Conservation (phyloP, 2,329 filamentous ascomycete genomes). For the Xylariaceae sp. region DNA sequence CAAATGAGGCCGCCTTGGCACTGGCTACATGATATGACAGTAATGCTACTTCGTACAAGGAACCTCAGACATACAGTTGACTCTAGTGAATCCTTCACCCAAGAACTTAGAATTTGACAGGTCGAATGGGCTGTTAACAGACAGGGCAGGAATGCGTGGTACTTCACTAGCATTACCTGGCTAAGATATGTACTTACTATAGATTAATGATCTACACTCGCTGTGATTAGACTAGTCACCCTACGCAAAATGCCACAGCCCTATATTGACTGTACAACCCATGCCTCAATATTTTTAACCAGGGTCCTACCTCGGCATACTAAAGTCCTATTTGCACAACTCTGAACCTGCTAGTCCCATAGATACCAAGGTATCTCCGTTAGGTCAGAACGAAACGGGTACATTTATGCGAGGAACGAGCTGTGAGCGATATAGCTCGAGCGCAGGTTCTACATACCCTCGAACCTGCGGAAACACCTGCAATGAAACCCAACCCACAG, state of each 20-base stretch:
- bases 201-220: background rate
- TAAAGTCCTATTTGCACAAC: conserved; percentile 15
- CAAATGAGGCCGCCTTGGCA: too few relatives aligned
- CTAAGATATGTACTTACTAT: background rate
- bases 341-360: conserved; percentile 8
- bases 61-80: background rate
- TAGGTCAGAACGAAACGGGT: too few relatives aligned
- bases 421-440: too few relatives aligned
- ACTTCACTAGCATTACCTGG: conserved; percentile 21
- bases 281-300: conserved; percentile 1
- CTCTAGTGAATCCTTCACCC: background rate
- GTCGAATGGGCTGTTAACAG: background rate
- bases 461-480: too few relatives aligned
- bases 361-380: too few relatives aligned
- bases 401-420: too few relatives aligned
- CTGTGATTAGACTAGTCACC: conserved; percentile 10
- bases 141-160: conserved; percentile 21
- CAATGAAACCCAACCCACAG: too few relatives aligned
- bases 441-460: too few relatives aligned
- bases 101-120: conserved; percentile 5
- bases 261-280: conserved; percentile 10
- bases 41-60: background rate
- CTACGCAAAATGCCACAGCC: conserved; percentile 14
- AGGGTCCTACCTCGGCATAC: background rate
- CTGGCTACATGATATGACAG: background rate